A percentile compares a stretch with the other conserved stretches of the same genome.
Evolutionary conservation across 768 basidiomycete species (phyloP).

Genomic region (Mycena amicta): DNA sequence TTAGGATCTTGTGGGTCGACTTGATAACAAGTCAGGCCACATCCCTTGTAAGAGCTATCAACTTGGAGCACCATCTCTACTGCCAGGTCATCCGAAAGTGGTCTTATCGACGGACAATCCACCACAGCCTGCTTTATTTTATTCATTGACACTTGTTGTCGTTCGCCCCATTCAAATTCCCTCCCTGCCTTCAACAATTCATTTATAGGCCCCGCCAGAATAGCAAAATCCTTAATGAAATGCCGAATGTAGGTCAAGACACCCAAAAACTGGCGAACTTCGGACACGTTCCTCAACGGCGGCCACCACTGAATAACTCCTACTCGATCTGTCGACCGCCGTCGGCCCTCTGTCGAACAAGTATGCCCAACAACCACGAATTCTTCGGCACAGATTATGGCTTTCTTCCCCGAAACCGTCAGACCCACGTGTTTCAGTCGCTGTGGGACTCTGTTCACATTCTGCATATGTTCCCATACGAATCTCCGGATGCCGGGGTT

Average conservation of each 20-base stretch:
- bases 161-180: conserved; percentile 7
- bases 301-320: conserved; percentile 29
- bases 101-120: conserved; percentile 28
- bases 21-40: conserved; percentile 43
- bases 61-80: conserved; percentile 36
- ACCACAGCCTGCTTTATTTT: conserved; percentile 29
- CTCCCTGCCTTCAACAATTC: not conserved
- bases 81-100: conserved; percentile 35
- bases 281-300: conserved; percentile 4
- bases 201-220: conserved; percentile 23
- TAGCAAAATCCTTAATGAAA: conserved; percentile 34
- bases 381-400: conserved; percentile 16
- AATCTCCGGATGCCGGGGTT: conserved; percentile 33
- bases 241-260: conserved; percentile 29
- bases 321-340: conserved; percentile 27
- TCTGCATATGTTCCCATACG: conserved; percentile 39
- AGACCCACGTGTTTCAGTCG: conserved; percentile 30
- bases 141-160: conserved; percentile 18
- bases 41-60: conserved; percentile 36
- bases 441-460: conserved; percentile 37
- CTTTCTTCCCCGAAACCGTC: conserved; percentile 30
- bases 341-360: conserved; percentile 35
- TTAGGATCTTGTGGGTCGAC: conserved; percentile 22
- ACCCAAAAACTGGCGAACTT: conserved; percentile 35
- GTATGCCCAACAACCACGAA: conserved; percentile 36